These are phyloP conservation scores for Delitschia confertaspora DNA, from an alignment of 495 filamentous ascomycete species.

Conservation along the genomic window DNA sequence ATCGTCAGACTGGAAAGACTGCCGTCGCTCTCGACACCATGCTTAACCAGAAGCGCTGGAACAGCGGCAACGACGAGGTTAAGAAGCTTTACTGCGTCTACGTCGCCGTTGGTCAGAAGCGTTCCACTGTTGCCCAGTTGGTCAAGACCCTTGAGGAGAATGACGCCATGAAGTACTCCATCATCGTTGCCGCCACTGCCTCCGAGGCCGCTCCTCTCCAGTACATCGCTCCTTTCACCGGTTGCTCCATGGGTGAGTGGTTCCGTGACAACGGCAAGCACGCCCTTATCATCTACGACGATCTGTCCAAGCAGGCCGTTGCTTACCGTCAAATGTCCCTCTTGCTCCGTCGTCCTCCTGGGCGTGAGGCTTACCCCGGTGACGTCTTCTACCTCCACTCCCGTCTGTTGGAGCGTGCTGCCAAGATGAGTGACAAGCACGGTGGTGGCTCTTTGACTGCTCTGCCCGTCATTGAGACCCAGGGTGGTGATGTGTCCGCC, in stretches of 20 bases:
- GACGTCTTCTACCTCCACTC: slow-evolving; percentile 99
- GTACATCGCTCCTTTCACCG: slow-evolving; percentile 93
- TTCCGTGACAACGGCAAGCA: slow-evolving; percentile 92
- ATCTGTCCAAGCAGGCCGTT: slow-evolving; percentile 98
- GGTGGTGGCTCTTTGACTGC: slow-evolving; percentile 96
- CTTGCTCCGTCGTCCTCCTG: slow-evolving; percentile 94
- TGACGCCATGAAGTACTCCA: slow-evolving; percentile 97
- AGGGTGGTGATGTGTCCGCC: slow-evolving; percentile 99
- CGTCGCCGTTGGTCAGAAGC: slow-evolving; percentile 98
- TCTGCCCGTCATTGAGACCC: slow-evolving; percentile 97
- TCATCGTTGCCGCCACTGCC: slow-evolving; percentile 91
- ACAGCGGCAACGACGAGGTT: slow-evolving; percentile 72
- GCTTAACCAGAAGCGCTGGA: slow-evolving; percentile 99
- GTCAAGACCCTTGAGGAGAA: slow-evolving; percentile 99
- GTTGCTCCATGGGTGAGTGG: slow-evolving; percentile 67
- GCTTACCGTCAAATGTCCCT: slow-evolving; percentile 99
- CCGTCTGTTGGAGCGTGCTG: slow-evolving; percentile 96
- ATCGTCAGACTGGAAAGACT: slow-evolving; percentile 99
- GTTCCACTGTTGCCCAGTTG: slow-evolving; percentile 96
- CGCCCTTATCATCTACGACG: slow-evolving; percentile 88
- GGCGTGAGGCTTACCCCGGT: slow-evolving; percentile 99
- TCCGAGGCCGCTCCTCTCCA: slow-evolving; percentile 65
- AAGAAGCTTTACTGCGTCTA: slow-evolving; percentile 99
- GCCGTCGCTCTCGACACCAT: slow-evolving; percentile 97
- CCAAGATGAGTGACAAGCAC: slow-evolving; percentile 97